Evolutionary conservation across 495 filamentous ascomycete species (phyloP).

Genomic region (Chaetomium fimeti): DNA sequence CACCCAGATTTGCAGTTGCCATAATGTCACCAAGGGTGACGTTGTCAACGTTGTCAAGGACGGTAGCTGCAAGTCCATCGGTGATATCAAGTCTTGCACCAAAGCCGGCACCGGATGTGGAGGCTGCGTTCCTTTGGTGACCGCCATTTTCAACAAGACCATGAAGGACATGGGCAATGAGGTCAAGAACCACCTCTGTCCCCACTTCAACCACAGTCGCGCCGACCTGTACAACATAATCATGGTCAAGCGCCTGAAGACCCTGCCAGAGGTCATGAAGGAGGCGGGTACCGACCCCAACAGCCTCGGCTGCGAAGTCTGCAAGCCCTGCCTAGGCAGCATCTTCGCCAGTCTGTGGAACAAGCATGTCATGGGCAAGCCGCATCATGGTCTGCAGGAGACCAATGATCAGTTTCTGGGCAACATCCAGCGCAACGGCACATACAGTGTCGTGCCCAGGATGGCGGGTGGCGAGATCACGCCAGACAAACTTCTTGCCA

Average conservation of each 20-base stretch:
- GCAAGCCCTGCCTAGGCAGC: conserved; percentile 83
- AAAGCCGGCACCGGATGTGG: conserved; percentile 95
- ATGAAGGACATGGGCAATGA: conserved; percentile 90
- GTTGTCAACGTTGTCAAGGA: conserved; percentile 71
- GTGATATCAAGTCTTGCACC: conserved; percentile 88
- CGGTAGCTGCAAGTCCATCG: conserved; percentile 80
- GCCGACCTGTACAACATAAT: conserved; percentile 91
- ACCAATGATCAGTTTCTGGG: conserved; percentile 93
- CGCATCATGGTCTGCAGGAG: conserved; percentile 79
- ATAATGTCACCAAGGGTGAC: conserved; percentile 92
- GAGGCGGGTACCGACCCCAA: conserved; percentile 70
- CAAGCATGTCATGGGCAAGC: conserved; percentile 74
- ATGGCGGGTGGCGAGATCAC: conserved; percentile 89
- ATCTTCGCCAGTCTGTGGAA: conserved; percentile 88
- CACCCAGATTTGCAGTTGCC: conserved; percentile 92
- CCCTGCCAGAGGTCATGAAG: conserved; percentile 78
- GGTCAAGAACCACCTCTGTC: conserved; percentile 83
- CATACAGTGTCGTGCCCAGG: conserved; percentile 85
- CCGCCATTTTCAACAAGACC: conserved; percentile 88
- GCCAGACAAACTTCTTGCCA: conserved; percentile 82
- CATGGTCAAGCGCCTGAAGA: conserved; percentile 74
- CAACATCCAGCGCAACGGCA: conserved; percentile 93
- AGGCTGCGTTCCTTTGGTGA: conserved; percentile 90
- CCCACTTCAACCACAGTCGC: conserved; percentile 83
- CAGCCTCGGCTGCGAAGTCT: conserved; percentile 85